A percentile compares a stretch with the other conserved stretches of the same genome.
phyloP scores from a whole-genome alignment of 176 grass and related monocot genomes.

The Paspalum vaginatum region DNA sequence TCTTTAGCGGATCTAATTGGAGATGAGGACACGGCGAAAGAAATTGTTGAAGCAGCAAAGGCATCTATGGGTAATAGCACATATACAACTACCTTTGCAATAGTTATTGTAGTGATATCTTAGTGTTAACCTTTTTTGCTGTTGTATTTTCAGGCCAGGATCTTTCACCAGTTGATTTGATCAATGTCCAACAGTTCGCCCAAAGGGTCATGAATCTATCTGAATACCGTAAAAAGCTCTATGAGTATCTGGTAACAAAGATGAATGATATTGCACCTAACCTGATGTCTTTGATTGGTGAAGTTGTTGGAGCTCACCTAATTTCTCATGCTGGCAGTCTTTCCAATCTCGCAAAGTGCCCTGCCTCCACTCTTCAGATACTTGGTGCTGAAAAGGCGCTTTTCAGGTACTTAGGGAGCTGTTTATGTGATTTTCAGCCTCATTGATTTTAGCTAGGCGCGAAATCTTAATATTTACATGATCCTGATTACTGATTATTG shows the following conservation, averaged over 20 bases:
- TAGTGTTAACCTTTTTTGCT: conserved; percentile 1
- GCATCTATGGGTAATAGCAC: conserved; percentile 69
- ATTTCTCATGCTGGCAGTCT: conserved; percentile 98
- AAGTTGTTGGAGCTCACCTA: conserved; percentile 86
- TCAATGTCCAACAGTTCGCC: conserved; percentile 83
- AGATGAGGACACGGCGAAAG: conserved; percentile 85
- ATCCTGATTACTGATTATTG: background rate
- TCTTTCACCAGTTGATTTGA: conserved; percentile 84
- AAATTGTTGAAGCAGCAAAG: conserved; percentile 93
- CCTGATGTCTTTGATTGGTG: conserved; percentile 81
- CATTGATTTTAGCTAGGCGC: background rate
- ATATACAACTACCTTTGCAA: conserved; percentile 1
- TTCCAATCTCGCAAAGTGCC: conserved; percentile 93
- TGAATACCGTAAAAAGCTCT: conserved; percentile 84
- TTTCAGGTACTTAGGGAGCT: conserved; percentile 55
- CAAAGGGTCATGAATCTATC: conserved; percentile 82
- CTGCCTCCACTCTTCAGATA: conserved; percentile 93
- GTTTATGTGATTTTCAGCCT: background rate
- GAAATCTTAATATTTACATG: background rate
- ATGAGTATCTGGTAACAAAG: conserved; percentile 95
- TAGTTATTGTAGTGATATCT: background rate
- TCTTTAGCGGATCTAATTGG: conserved; percentile 68
- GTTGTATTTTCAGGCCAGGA: conserved; percentile 64
- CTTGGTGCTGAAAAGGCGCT: conserved; percentile 96
- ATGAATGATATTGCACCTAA: conserved; percentile 98